Evolutionary conservation across 176 grass and related monocot genomes (phyloP).

Genomic region (Poa pratensis): DNA sequence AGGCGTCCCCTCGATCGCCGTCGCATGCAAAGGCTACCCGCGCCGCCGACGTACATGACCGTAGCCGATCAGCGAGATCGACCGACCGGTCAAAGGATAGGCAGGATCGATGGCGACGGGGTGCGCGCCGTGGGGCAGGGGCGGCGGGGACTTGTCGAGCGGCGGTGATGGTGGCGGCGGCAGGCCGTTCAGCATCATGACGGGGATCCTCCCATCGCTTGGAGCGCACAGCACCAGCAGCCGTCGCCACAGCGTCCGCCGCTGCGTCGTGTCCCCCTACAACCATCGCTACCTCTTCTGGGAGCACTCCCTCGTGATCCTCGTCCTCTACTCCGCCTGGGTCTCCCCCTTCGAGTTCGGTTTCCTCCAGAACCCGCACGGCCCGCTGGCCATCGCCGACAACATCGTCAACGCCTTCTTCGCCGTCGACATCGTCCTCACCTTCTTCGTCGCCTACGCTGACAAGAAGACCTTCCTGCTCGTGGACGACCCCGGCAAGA

Average conservation of each 20-base stretch:
- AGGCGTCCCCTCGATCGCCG: not conserved
- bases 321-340: slow-evolving; percentile 80
- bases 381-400: slow-evolving; percentile 54
- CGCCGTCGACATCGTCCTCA: slow-evolving; percentile 72
- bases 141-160: not conserved
- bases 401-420: slow-evolving; percentile 68
- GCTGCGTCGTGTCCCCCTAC: slow-evolving; percentile 67
- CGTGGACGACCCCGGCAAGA: slow-evolving; percentile 59
- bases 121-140: not conserved
- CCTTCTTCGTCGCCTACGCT: slow-evolving; percentile 75
- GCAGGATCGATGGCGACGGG: not conserved
- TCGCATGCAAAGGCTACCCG: not conserved
- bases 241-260: slow-evolving; percentile 40
- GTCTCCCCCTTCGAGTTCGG: slow-evolving; percentile 77
- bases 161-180: not conserved
- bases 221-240: slow-evolving; percentile 38
- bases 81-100: not conserved
- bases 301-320: slow-evolving; percentile 16
- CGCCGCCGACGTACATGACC: not conserved
- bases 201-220: slow-evolving; percentile 59
- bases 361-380: slow-evolving; percentile 50
- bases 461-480: slow-evolving; percentile 57
- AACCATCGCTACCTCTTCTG: slow-evolving; percentile 59
- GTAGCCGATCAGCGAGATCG: not conserved
- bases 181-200: not conserved